Base-by-base conservation (phyloP, 306 rosid genomes). In the Mimosa pudica region DNA sequence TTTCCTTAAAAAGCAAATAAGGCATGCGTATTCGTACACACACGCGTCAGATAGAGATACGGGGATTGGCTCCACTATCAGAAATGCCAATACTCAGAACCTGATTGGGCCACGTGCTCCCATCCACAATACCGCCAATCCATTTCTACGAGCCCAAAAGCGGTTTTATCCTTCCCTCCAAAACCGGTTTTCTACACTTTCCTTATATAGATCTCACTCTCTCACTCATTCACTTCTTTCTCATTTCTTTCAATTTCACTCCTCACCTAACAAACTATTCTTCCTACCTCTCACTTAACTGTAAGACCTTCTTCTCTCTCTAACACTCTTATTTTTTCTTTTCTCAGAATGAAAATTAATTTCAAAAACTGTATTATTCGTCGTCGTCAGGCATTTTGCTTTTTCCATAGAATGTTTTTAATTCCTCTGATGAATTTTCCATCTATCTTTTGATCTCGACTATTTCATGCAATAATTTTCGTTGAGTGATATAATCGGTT, bases 31-130 rank as follows among this genome's bases (percentile, higher is more conserved):
- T 77, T 35, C 69, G 74, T 60, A 78, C 2, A 10, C 54, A 81
- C 95, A 92, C 97, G 93, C 93, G 98, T 93, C 95, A 72, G 52
- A 17, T 78, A 82, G 66, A 58, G 46, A 85, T 78, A 71, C 76
- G 84, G 82, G 18, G 63, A 79, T 46, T 67, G 82, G 83, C 91
- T 76, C 80, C 17, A 2, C 6, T 10, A 24, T 42, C 75, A 17
- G 54, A 71, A 35, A 41, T 6, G 57, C 2, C 4, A 17, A 1
- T 7, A 16, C 3, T 42, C 67, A 18, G 55, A 58, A 32, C 1
- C 48, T 57, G 60, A 89, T 90, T 93, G 90, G 91, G 63, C 90
- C 91, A 90, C 89, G 88, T 93, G 83, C 0, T 51, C 7, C 4
- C 3, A n/a, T 68, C 9, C 0, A 0, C 1, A 46, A 90, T 83